Base-by-base conservation (phyloP, 257 asterid genomes). In the Rubia yunnanensis region DNA sequence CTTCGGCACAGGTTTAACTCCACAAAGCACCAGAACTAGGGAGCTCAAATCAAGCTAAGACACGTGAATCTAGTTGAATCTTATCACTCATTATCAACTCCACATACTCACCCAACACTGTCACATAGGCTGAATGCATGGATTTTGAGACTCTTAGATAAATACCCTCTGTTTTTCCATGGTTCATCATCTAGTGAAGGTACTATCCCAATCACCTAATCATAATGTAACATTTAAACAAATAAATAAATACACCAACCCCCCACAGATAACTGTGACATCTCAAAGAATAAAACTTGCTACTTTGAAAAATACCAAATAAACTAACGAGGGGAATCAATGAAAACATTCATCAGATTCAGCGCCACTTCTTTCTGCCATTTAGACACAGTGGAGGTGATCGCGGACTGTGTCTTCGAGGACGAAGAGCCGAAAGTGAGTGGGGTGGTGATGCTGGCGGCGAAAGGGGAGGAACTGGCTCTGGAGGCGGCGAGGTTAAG, bases 81-180 rank as follows among this genome's bases (percentile, higher is more conserved):
- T 80, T 78, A 82, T 89, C 91, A 70, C 85, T 80, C 53, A 83
- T 78, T 73, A 89, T 87, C 74, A 92, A 75, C 70, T 92, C 97
- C 10, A 82, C 81, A 67, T 92, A 96, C 69, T 87, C 83, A 7
- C 83, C 94, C 3, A 85, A 78, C 1, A 92, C 91, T 1, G 97
- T 85, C 11, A 92, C 95, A 38, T 92, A 92, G 1, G 98, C 98
- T 0, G 98, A 89, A 75, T 92, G 95, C 39, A 82, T n/a, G 38
- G 98, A 92, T 82, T 92, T 96, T 41, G 98, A 92, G 64, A 92
- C 97, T 78, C 98, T 83, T 38, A 92, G 66, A 65, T 81, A 89
- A 72, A 81, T n/a, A 92, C 27, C 97, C 98, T 76, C 89, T 84
- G 84, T 85, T 92, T 62, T 85, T 88, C 97, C 97, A 92, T 65